Percentiles rank a stretch among this genome's conserved stretches.
phyloP scores from a whole-genome alignment of 768 basidiomycete genomes.

The Naganishia friedmannii region DNA sequence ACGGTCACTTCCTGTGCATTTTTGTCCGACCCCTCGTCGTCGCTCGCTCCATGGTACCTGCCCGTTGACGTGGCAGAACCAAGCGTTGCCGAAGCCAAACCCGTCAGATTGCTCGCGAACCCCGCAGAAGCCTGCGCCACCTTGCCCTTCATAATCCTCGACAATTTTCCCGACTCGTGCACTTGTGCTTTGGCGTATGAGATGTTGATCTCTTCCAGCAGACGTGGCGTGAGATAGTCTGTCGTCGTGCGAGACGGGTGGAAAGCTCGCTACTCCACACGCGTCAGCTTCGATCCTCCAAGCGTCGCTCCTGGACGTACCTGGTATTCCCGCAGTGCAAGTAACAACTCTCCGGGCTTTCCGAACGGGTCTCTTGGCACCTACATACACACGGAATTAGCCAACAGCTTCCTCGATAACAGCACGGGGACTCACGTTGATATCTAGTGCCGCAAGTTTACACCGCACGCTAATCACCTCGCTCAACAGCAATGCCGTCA shows the following conservation, averaged over 20 bases:
- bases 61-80: slow-evolving; percentile 18
- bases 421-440: slow-evolving; percentile 10
- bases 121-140: slow-evolving; percentile 26
- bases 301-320: neutral
- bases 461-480: slow-evolving; percentile 26
- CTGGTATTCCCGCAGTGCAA: slow-evolving; percentile 11
- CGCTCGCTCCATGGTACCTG: slow-evolving; percentile 19
- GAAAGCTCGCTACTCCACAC: neutral
- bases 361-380: slow-evolving; percentile 30
- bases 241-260: slow-evolving; percentile 5
- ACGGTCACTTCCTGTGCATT: slow-evolving; percentile 17
- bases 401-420: neutral
- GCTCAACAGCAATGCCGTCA: slow-evolving; percentile 30
- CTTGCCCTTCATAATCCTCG: slow-evolving; percentile 21
- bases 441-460: slow-evolving; percentile 26
- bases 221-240: slow-evolving; percentile 2
- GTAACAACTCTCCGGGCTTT: slow-evolving; percentile 23
- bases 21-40: slow-evolving; percentile 23
- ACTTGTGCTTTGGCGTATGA: slow-evolving; percentile 20
- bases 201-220: slow-evolving; percentile 26
- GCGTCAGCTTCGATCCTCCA: neutral
- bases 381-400: neutral
- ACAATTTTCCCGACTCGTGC: slow-evolving; percentile 19
- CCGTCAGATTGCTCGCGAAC: slow-evolving; percentile 25
- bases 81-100: slow-evolving; percentile 15